Conservation (phyloP, 2,329 filamentous ascomycete genomes). For the Colletotrichum truncatum region DNA sequence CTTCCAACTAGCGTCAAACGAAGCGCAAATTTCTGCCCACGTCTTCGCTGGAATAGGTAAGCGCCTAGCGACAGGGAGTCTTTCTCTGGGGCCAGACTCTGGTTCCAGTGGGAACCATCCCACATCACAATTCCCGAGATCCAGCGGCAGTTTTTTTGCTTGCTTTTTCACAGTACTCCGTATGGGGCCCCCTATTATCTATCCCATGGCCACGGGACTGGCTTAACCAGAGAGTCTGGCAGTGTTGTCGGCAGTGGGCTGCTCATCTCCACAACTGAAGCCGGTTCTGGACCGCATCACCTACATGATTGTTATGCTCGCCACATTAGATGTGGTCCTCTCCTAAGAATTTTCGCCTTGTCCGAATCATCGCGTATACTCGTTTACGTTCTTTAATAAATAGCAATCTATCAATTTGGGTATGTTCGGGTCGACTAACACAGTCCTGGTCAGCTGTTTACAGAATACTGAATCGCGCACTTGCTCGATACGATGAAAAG, state of each 20-base stretch:
- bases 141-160: constrained; percentile 5
- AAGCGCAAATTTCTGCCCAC: constrained; percentile 2
- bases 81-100: background rate
- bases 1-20: constrained; percentile 19
- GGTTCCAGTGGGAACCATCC: too few species aligned
- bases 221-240: constrained; percentile 8
- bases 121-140: background rate
- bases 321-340: background rate
- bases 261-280: background rate
- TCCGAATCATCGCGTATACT: background rate
- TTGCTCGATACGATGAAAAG: background rate
- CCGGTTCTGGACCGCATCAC: background rate
- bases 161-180: background rate
- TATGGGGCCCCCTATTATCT: background rate
- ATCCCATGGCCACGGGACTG: background rate
- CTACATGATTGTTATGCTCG: too few species aligned
- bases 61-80: background rate
- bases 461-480: constrained; percentile 10
- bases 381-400: background rate
- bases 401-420: background rate
- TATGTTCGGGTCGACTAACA: constrained; percentile 9
- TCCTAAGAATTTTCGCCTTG: background rate
- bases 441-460: background rate
- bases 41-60: constrained; percentile 5
- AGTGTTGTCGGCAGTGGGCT: background rate